Percentiles rank a stretch among this genome's conserved stretches.
Conservation (phyloP, 2,329 filamentous ascomycete genomes). For the Huntiella bhutanensis region DNA sequence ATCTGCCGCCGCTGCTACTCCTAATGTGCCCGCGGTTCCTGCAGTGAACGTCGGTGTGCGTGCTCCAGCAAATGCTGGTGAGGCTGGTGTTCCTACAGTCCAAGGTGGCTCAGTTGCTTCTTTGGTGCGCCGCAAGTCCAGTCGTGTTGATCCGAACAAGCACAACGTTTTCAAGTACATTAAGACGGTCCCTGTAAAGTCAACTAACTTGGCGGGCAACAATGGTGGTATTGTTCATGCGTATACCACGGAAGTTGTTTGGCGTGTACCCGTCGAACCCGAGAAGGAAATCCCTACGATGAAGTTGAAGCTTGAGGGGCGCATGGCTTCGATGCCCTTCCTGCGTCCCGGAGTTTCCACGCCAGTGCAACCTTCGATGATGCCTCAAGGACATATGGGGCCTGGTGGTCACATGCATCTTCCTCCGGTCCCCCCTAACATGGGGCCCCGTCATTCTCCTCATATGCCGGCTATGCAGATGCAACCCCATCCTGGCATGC, state of each 20-base stretch:
- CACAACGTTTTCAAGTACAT: constrained; percentile 35
- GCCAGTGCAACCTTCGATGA: constrained; percentile 48
- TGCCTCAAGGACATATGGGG: constrained; percentile 61
- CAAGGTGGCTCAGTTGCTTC: constrained; percentile 15
- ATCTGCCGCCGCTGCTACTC: constrained; percentile 2
- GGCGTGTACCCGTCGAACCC: constrained; percentile 50
- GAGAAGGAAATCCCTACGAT: constrained; percentile 50
- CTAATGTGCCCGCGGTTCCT: not conserved
- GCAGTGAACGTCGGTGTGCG: not conserved
- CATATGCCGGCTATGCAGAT: constrained; percentile 64
- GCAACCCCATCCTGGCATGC: constrained; percentile 49
- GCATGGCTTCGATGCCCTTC: constrained; percentile 49
- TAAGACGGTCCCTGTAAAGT: constrained; percentile 34
- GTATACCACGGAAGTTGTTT: constrained; percentile 69
- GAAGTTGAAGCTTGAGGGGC: constrained; percentile 51
- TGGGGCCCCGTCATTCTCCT: constrained; percentile 36
- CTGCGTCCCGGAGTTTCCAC: constrained; percentile 35
- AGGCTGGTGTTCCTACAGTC: not conserved
- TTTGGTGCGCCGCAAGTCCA: constrained; percentile 51
- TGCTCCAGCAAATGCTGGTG: not conserved
- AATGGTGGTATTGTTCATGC: constrained; percentile 73
- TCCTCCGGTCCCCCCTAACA: constrained; percentile 25
- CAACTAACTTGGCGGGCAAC: constrained; percentile 37
- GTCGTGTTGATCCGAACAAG: constrained; percentile 53
- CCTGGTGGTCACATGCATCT: constrained; percentile 52